A percentile compares a stretch with the other conserved stretches of the same genome.
These are phyloP conservation scores for Coniochaeta prunicola DNA, from an alignment of 2,329 filamentous ascomycete genomes.

Conservation along the genomic window DNA sequence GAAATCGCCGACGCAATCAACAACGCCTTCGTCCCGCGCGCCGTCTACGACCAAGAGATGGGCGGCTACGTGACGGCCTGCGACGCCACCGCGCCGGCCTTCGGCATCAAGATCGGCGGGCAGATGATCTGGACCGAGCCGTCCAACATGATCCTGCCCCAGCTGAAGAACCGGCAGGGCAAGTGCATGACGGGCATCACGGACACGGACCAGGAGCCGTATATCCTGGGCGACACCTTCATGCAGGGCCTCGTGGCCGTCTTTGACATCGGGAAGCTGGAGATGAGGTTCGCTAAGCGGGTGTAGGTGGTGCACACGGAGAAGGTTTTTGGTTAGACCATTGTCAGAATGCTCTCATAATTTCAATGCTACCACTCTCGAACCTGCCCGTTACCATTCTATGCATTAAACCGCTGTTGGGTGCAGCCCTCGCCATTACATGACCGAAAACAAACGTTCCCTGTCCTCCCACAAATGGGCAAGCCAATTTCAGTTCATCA, in stretches of 20 bases:
- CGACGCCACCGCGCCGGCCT: constrained; percentile 18
- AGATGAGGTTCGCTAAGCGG: constrained; percentile 22
- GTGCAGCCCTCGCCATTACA: background rate
- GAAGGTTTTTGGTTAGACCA: background rate
- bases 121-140: constrained; percentile 20
- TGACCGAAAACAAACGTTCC: background rate
- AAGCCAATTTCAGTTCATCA: background rate
- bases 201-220: constrained; percentile 7
- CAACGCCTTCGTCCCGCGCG: constrained; percentile 18
- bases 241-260: constrained; percentile 15
- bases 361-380: background rate
- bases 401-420: background rate
- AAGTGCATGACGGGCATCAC: constrained; percentile 18
- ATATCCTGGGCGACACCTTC: constrained; percentile 17
- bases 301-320: background rate
- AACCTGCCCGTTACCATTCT: background rate
- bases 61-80: constrained; percentile 18
- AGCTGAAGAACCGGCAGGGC: constrained; percentile 15
- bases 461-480: background rate
- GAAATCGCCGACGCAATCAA: constrained; percentile 22
- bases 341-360: background rate
- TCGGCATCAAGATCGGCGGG: constrained; percentile 21
- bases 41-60: constrained; percentile 9
- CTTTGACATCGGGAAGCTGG: constrained; percentile 24
- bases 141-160: constrained; percentile 22